These are phyloP conservation scores for Annona squamosa DNA, from an alignment of 164 flowering plant genomes.

Conservation along the genomic window DNA sequence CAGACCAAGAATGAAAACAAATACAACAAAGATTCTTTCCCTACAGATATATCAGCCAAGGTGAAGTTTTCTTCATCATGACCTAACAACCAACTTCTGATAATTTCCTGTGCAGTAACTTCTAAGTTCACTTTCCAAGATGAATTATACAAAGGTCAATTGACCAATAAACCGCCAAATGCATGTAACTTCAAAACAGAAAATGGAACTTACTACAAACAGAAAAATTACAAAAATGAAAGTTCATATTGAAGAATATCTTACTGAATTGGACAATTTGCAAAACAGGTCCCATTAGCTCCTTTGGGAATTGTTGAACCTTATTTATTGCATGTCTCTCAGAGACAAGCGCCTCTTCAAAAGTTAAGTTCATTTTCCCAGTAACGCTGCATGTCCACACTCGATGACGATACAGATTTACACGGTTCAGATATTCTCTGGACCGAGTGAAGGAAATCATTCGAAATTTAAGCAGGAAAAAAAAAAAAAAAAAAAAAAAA, in stretches of 20 bases:
- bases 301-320: conserved; percentile 69
- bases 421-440: conserved; percentile 71
- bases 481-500: too few species aligned
- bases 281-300: conserved; percentile 56
- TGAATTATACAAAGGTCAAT: not conserved
- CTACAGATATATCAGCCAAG: too few species aligned
- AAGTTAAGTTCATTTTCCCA: conserved; percentile 77
- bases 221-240: not conserved
- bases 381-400: conserved; percentile 86
- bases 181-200: not conserved
- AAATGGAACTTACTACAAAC: not conserved
- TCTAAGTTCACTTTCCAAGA: too few species aligned
- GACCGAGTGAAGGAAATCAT: conserved; percentile 27
- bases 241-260: conserved; percentile 11
- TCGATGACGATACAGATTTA: conserved; percentile 73
- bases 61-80: too few species aligned
- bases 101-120: too few species aligned
- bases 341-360: conserved; percentile 91
- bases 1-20: too few species aligned
- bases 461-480: not conserved
- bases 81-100: too few species aligned
- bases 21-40: too few species aligned
- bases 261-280: conserved; percentile 74
- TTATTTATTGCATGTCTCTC: conserved; percentile 64
- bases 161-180: not conserved